phyloP scores from a whole-genome alignment of 1,139 yeast genomes.

The Nakaseomyces uthaithaninus region DNA sequence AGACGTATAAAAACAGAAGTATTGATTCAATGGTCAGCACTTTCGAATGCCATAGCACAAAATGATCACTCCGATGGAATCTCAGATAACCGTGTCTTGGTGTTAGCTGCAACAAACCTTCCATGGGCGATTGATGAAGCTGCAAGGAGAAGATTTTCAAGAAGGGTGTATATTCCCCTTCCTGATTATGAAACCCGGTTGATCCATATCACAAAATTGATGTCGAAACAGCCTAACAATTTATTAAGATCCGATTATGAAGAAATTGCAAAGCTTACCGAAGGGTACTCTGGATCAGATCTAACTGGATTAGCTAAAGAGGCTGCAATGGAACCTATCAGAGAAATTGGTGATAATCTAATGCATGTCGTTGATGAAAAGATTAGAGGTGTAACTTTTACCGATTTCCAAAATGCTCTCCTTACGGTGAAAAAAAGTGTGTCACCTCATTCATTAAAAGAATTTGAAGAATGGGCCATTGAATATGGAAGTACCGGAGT shows the following conservation, averaged over 20 bases:
- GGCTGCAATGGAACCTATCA: constrained; percentile 64
- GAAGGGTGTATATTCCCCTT: constrained; percentile 55
- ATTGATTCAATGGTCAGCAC: constrained; percentile 57
- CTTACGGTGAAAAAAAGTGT: constrained; percentile 51
- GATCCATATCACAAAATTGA: constrained; percentile 42
- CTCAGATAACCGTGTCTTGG: constrained; percentile 41
- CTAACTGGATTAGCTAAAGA: constrained; percentile 60
- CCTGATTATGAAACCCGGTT: constrained; percentile 53
- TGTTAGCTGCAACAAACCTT: constrained; percentile 55
- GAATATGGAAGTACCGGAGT: constrained; percentile 35
- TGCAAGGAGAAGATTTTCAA: constrained; percentile 54
- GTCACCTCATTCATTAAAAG: constrained; percentile 42
- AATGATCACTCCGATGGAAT: constrained; percentile 18
- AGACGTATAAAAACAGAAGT: constrained; percentile 57
- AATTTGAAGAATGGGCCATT: constrained; percentile 47
- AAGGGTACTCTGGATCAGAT: constrained; percentile 59
- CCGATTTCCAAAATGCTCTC: constrained; percentile 47
- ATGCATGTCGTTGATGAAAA: constrained; percentile 47
- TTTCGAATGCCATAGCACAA: constrained; percentile 47
- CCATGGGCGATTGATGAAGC: constrained; percentile 69
- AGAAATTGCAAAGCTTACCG: constrained; percentile 42
- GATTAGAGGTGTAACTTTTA: constrained; percentile 44
- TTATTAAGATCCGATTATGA: constrained; percentile 42
- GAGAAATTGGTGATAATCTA: constrained; percentile 51
- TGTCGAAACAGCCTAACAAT: constrained; percentile 33